Conservation (phyloP, 495 filamentous ascomycete species). For the Penicillium odoratum region DNA sequence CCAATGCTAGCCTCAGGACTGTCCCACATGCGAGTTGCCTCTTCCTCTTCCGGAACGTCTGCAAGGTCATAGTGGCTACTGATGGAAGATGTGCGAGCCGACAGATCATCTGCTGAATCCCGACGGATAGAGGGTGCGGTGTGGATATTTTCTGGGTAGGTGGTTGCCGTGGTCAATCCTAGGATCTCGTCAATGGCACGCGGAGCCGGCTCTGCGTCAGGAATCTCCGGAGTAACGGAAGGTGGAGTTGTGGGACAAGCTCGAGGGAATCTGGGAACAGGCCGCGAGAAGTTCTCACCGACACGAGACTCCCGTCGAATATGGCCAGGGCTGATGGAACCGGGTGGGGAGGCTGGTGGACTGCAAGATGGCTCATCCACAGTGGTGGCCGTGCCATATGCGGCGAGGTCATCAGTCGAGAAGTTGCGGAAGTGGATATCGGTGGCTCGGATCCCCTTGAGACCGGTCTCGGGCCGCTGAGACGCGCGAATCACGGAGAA, state of each 20-base stretch:
- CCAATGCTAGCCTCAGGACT: conserved; percentile 26
- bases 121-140: conserved; percentile 27
- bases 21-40: conserved; percentile 35
- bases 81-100: conserved; percentile 47
- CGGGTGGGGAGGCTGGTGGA: conserved; percentile 22
- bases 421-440: conserved; percentile 65
- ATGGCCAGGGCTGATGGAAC: conserved; percentile 21
- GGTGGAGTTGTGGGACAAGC: conserved; percentile 31
- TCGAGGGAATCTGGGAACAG: conserved; percentile 38
- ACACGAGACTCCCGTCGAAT: conserved; percentile 35
- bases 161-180: conserved; percentile 30
- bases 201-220: conserved; percentile 39
- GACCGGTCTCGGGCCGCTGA: conserved; percentile 59
- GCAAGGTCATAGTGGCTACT: conserved; percentile 51
- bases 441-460: conserved; percentile 63
- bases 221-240: conserved; percentile 30
- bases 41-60: conserved; percentile 77
- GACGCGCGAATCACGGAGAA: conserved; percentile 67
- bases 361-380: conserved; percentile 28
- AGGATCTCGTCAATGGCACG: conserved; percentile 48
- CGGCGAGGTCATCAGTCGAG: conserved; percentile 52
- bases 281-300: conserved; percentile 53
- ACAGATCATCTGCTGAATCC: conserved; percentile 46
- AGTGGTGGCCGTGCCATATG: conserved; percentile 24
- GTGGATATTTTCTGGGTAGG: conserved; percentile 38